Percentiles rank a stretch among this genome's conserved stretches.
These are phyloP conservation scores for Bjerkandera adusta DNA, from an alignment of 1,284 basidiomycete species.

Conservation along the genomic window DNA sequence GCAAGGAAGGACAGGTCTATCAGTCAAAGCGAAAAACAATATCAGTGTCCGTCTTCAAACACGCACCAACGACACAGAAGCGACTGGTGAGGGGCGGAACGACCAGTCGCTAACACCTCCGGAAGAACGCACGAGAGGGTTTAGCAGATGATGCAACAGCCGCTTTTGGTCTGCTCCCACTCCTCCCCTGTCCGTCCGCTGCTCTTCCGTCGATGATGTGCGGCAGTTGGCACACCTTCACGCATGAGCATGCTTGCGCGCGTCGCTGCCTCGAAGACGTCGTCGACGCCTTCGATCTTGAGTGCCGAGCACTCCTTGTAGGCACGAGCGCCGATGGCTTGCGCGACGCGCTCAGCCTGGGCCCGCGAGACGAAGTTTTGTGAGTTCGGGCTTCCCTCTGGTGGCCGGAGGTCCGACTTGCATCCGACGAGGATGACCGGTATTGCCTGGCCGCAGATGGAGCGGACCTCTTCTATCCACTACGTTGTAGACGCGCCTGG, in stretches of 20 bases:
- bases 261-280: slow-evolving; percentile 93
- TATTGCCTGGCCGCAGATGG: slow-evolving; percentile 83
- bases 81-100: too few species aligned
- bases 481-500: slow-evolving; percentile 29
- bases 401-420: slow-evolving; percentile 80
- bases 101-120: background rate
- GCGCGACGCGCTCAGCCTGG: slow-evolving; percentile 77
- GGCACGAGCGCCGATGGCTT: slow-evolving; percentile 80
- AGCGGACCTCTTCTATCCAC: slow-evolving; percentile 98
- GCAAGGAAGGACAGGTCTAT: background rate
- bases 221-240: slow-evolving; percentile 63
- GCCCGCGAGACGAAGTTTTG: slow-evolving; percentile 64
- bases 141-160: slow-evolving; percentile 39
- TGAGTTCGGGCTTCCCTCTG: slow-evolving; percentile 37
- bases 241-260: slow-evolving; percentile 93
- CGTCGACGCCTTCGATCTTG: slow-evolving; percentile 91
- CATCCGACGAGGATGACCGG: slow-evolving; percentile 86
- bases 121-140: background rate
- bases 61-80: background rate
- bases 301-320: slow-evolving; percentile 95
- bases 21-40: background rate
- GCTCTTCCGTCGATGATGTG: slow-evolving; percentile 51
- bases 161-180: slow-evolving; percentile 41
- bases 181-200: slow-evolving; percentile 40
- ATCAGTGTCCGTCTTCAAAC: background rate